A percentile compares a stretch with the other conserved stretches of the same genome.
Conservation (phyloP, 495 filamentous ascomycete species). For the Pseudomonodictys pantanalensis region DNA sequence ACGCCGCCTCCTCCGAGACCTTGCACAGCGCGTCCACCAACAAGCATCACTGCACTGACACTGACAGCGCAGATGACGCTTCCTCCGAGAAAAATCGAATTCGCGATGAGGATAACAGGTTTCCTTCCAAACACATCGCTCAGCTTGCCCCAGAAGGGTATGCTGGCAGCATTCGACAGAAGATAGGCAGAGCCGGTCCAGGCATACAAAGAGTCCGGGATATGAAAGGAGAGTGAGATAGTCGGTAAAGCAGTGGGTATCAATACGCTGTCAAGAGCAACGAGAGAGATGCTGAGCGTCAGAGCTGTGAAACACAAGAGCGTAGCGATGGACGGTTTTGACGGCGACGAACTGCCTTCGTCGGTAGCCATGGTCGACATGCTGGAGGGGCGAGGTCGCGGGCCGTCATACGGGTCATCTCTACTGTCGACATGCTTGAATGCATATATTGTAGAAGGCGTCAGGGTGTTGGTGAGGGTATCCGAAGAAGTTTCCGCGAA, state of each 20-base stretch:
- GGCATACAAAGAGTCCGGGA: constrained; percentile 24
- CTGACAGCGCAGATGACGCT: constrained; percentile 35
- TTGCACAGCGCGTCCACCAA: constrained; percentile 36
- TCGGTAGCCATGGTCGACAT: not conserved
- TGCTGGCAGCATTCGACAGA: constrained; percentile 25
- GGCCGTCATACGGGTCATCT: not conserved
- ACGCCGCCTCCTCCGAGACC: constrained; percentile 39
- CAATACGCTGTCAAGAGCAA: constrained; percentile 32
- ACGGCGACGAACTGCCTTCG: not conserved
- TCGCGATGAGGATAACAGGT: constrained; percentile 31
- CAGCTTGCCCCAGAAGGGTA: constrained; percentile 32
- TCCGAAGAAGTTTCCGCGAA: not conserved
- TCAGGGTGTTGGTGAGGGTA: not conserved
- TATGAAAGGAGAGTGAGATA: constrained; percentile 27
- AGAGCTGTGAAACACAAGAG: constrained; percentile 15
- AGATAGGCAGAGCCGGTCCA: constrained; percentile 34
- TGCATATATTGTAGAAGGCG: not conserved
- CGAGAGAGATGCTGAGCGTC: constrained; percentile 27
- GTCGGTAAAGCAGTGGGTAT: constrained; percentile 34
- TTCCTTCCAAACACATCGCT: constrained; percentile 39
- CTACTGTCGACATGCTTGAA: not conserved
- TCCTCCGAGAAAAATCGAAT: constrained; percentile 35
- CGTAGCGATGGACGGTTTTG: constrained; percentile 2
- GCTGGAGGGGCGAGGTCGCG: not conserved
- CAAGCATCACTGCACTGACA: constrained; percentile 28